Evolutionary conservation across 257 asterid species (phyloP).

Genomic region (Schizonepeta tenuifolia): DNA sequence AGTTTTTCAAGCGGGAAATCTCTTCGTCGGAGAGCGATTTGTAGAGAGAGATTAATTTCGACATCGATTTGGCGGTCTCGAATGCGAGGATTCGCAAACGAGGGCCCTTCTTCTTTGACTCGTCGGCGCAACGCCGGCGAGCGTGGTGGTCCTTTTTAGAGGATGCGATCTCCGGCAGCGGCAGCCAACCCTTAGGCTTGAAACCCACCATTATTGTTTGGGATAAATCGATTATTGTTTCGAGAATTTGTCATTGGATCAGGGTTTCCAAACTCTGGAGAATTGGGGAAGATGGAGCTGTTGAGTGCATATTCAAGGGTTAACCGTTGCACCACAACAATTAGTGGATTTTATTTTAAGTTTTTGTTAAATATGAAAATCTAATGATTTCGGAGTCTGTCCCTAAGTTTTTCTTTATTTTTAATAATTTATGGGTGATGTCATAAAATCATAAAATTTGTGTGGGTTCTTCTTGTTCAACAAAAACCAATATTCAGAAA

Average conservation of each 20-base stretch:
- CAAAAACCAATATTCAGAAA: too few relatives aligned
- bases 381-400: too few relatives aligned
- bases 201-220: constrained; percentile 44
- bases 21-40: constrained; percentile 61
- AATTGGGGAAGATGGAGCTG: constrained; percentile 27
- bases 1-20: constrained; percentile 40
- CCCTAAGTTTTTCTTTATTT: too few relatives aligned
- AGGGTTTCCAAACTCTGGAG: constrained; percentile 20
- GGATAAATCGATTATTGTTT: not conserved
- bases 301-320: not conserved
- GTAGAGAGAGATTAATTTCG: constrained; percentile 67
- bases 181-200: constrained; percentile 52
- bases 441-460: too few relatives aligned
- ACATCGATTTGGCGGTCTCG: constrained; percentile 81
- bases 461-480: too few relatives aligned
- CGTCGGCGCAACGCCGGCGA: constrained; percentile 36
- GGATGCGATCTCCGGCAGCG: constrained; percentile 44
- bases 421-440: too few relatives aligned
- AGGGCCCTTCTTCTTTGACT: constrained; percentile 33
- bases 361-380: not conserved
- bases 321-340: not conserved
- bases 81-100: constrained; percentile 67
- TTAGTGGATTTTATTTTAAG: not conserved
- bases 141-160: constrained; percentile 19
- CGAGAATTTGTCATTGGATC: constrained; percentile 19